phyloP scores from a whole-genome alignment of 2,329 filamentous ascomycete species.

The Xylaria sp. region DNA sequence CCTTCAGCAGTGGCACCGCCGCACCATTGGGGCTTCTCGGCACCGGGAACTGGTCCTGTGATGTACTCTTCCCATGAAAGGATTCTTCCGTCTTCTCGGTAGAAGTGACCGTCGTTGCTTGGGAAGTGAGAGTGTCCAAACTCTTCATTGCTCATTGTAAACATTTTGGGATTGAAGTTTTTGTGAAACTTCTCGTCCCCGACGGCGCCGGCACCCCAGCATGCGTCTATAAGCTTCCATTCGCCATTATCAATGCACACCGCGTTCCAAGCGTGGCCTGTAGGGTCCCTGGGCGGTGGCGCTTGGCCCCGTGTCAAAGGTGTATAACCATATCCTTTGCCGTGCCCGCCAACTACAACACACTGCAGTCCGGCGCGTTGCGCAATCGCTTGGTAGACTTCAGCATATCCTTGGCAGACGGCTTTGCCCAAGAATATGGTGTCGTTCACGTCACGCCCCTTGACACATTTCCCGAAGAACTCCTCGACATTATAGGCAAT shows the following conservation, averaged over 20 bases:
- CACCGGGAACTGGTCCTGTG: conserved; percentile 59
- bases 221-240: conserved; percentile 91
- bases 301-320: conserved; percentile 67
- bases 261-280: conserved; percentile 89
- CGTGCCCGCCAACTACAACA: conserved; percentile 75
- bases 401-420: conserved; percentile 91
- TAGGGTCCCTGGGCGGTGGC: conserved; percentile 66
- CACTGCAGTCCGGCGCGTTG: conserved; percentile 79
- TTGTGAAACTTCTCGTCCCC: conserved; percentile 65
- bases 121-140: conserved; percentile 87
- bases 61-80: conserved; percentile 85
- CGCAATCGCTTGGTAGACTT: conserved; percentile 79
- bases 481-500: conserved; percentile 80
- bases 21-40: conserved; percentile 54
- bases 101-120: conserved; percentile 69
- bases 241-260: conserved; percentile 83
- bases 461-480: conserved; percentile 76
- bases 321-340: conserved; percentile 81
- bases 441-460: conserved; percentile 70
- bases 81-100: conserved; percentile 71
- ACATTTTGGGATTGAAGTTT: conserved; percentile 68
- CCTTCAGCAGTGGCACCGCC: conserved; percentile 55
- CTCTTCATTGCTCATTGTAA: conserved; percentile 71
- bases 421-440: conserved; percentile 79
- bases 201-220: conserved; percentile 87